Conservation (phyloP, 1,139 yeast genomes). For the Yarrowia galli region DNA sequence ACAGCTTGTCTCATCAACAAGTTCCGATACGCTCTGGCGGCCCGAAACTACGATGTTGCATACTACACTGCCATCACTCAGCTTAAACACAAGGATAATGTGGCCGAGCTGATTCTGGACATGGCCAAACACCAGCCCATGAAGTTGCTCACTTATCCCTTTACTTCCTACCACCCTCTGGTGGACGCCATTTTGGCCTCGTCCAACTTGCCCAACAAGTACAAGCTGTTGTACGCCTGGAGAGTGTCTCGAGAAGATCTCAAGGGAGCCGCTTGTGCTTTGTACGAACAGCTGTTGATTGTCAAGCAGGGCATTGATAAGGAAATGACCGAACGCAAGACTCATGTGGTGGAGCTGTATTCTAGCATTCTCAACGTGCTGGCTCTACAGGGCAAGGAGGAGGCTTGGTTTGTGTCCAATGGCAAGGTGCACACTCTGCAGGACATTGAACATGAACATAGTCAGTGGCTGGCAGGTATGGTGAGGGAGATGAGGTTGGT, state of each 20-base stretch:
- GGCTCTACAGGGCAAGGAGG: conserved; percentile 44
- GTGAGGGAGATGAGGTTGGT: conserved; percentile 23
- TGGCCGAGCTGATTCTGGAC: conserved; percentile 43
- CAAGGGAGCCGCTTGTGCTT: conserved; percentile 43
- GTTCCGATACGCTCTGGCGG: conserved; percentile 45
- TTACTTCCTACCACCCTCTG: conserved; percentile 47
- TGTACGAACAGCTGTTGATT: conserved; percentile 37
- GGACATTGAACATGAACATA: conserved; percentile 42
- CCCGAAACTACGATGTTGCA: conserved; percentile 47
- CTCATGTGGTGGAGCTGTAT: conserved; percentile 42
- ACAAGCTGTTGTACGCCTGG: conserved; percentile 50
- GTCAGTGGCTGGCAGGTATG: conserved; percentile 32
- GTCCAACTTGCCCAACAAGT: conserved; percentile 42
- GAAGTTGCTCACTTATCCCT: conserved; percentile 47
- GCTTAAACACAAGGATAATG: conserved; percentile 41
- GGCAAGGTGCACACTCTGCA: conserved; percentile 41
- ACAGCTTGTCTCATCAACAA: conserved; percentile 42
- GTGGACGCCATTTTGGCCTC: conserved; percentile 42
- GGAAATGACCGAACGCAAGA: conserved; percentile 33
- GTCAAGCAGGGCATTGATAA: conserved; percentile 35
- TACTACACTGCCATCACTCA: conserved; percentile 48
- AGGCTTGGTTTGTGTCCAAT: conserved; percentile 48
- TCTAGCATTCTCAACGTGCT: conserved; percentile 48
- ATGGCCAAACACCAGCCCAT: conserved; percentile 45
- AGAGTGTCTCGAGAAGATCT: conserved; percentile 49